Conservation (phyloP, 805 yeast species). For the Candida xyloterini region DNA sequence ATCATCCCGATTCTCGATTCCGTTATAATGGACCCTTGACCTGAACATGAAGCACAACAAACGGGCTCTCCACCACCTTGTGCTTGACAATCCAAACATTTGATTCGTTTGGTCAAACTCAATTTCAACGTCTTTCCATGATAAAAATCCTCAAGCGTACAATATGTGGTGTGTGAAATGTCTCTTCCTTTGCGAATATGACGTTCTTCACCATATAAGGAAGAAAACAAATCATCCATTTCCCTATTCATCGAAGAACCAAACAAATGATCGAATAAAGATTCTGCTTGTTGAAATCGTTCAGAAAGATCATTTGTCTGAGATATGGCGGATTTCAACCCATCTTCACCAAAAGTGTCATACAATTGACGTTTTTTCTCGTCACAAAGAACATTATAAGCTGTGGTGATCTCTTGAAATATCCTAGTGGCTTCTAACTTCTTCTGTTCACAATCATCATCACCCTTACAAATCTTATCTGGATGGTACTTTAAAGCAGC, state of each 20-base stretch:
- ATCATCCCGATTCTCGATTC: conserved; percentile 44
- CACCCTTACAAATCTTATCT: conserved; percentile 80
- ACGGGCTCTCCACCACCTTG: conserved; percentile 40
- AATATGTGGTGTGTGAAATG: conserved; percentile 52
- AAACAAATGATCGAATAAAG: conserved; percentile 7
- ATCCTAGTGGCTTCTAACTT: conserved; percentile 72
- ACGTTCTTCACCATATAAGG: neutral
- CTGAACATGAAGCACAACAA: conserved; percentile 40
- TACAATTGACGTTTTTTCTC: conserved; percentile 79
- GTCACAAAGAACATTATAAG: conserved; percentile 85
- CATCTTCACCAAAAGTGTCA: conserved; percentile 89
- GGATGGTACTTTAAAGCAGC: conserved; percentile 88
- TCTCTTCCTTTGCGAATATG: conserved; percentile 43
- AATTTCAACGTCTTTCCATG: conserved; percentile 55
- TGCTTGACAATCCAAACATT: conserved; percentile 52
- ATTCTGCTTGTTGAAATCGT: conserved; percentile 5
- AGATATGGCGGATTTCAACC: conserved; percentile 1
- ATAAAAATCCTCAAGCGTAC: conserved; percentile 54
- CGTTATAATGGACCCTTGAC: conserved; percentile 41
- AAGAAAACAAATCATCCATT: conserved; percentile 2
- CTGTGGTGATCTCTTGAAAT: conserved; percentile 93
- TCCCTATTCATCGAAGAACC: conserved; percentile 1
- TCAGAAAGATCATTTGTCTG: neutral
- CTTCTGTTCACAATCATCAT: conserved; percentile 69
- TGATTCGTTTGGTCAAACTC: conserved; percentile 47